Conservation (phyloP, 257 asterid species). For the Catharanthus roseus region DNA sequence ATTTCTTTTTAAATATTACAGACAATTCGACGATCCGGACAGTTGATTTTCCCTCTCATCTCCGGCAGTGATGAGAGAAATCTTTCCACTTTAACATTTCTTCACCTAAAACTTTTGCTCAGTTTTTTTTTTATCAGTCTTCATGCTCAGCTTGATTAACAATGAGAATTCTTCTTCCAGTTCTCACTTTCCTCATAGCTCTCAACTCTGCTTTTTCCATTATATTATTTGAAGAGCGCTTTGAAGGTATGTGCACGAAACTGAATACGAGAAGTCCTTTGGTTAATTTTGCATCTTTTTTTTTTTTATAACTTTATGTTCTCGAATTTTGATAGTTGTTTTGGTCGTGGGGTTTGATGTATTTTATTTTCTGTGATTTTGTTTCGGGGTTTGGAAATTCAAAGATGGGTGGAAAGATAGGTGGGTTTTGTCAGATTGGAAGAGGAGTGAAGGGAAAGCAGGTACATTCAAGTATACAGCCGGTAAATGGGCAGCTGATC, state of each 20-base stretch:
- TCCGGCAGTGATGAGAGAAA: background rate
- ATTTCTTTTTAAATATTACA: no score
- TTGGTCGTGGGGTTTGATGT: background rate
- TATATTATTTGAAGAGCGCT: constrained; percentile 1
- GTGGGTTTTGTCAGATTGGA: constrained; percentile 95
- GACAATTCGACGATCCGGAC: no score
- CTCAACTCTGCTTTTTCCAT: background rate
- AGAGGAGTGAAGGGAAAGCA: constrained; percentile 86
- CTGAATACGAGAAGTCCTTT: background rate
- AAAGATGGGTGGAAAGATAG: constrained; percentile 74
- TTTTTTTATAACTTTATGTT: no score
- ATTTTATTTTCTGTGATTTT: background rate
- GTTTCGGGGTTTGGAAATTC: background rate
- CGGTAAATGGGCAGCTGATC: constrained; percentile 86
- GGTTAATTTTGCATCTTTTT: background rate
- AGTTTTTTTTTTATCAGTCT: no score
- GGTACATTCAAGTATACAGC: constrained; percentile 80
- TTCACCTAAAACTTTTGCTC: background rate
- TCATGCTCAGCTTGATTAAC: background rate
- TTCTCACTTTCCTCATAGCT: background rate
- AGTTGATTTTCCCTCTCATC: background rate
- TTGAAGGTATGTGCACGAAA: background rate
- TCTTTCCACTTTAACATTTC: background rate
- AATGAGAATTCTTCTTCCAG: constrained; percentile 1
- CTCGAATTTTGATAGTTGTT: no score